Evolutionary conservation across 176 grass and related monocot genomes (phyloP), one percentile per base, ranked within the genome.

Genomic region (Zea mays): DNA sequence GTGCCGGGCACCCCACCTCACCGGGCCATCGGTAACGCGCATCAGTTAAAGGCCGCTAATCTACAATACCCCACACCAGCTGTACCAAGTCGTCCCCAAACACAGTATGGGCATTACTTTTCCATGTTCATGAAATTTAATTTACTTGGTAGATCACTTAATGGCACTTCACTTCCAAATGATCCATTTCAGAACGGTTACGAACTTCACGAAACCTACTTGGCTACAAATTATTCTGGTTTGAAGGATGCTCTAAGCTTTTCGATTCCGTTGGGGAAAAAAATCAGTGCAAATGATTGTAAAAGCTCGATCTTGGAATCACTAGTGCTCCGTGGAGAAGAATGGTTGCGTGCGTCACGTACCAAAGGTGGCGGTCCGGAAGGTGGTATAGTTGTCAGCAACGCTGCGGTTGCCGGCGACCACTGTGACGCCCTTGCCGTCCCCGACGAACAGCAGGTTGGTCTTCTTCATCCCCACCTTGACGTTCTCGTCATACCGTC

Each of bases 321-420:
- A 41, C 37, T 41, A 16, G 0, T 65, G 2, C 10, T 0, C 3
- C 5, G 17, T 19, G 17, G 16, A 19, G 8, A 46, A 42, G 17
- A 12, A 27, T 11, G 41, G 41, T 14, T 19, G 27, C 12, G 7
- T 7, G 35, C 15, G 27, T 10, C 9, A 51, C 67, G 7, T 86
- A 93, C 90, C 90, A 59, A 93, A 82, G 42, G 91, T 93, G 70
- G 90, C 90, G 10, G 90, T 89, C 14, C 74, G 84, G 63, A 89
- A 93, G 35, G 91, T 93, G 39, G 91, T 90, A 58, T 64, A 88
- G 49, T 88, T 89, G 45, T 84, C 85, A 52, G 19, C 74, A 9
- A 73, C 88, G 62, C 85, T 90, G 21, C 79, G 84, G 40, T 20
- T 21, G 27, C 70, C 82, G 10, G 79, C 50, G 0, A 93, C 78